These are phyloP conservation scores for Kwoniella shandongensis DNA, from an alignment of 768 basidiomycete genomes.

Conservation along the genomic window DNA sequence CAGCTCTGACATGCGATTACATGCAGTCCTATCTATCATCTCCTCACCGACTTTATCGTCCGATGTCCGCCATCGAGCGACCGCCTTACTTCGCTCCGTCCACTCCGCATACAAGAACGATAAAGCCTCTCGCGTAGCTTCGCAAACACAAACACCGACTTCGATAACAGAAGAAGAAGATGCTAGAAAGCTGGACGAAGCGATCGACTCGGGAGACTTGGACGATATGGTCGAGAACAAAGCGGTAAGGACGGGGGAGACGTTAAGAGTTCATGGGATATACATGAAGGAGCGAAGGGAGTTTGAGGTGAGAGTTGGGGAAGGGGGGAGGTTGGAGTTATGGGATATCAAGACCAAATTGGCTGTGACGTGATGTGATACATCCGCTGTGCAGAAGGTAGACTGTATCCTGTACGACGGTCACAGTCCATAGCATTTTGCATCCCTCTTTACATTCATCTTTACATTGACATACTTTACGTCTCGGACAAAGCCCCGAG, in stretches of 20 bases:
- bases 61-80: constrained; percentile 42
- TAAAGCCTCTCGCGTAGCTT: constrained; percentile 18
- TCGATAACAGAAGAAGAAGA: constrained; percentile 14
- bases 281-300: constrained; percentile 44
- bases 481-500: too few relatives aligned
- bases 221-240: constrained; percentile 35
- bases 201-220: constrained; percentile 15
- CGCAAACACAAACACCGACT: constrained; percentile 1
- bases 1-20: too few relatives aligned
- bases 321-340: constrained; percentile 35
- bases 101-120: constrained; percentile 38
- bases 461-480: too few relatives aligned
- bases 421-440: too few relatives aligned
- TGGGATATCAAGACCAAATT: constrained; percentile 35
- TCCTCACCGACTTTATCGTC: constrained; percentile 45
- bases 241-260: constrained; percentile 29
- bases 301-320: constrained; percentile 36
- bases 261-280: constrained; percentile 43
- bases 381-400: too few relatives aligned
- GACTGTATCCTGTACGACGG: too few relatives aligned
- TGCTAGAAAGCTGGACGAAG: constrained; percentile 11
- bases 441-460: too few relatives aligned
- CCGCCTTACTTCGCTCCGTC: constrained; percentile 26
- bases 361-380: constrained; percentile 12
- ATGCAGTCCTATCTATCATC: constrained; percentile 40